Base-by-base conservation (phyloP, 2,329 filamentous ascomycete genomes). In the Colletotrichum camelliae region DNA sequence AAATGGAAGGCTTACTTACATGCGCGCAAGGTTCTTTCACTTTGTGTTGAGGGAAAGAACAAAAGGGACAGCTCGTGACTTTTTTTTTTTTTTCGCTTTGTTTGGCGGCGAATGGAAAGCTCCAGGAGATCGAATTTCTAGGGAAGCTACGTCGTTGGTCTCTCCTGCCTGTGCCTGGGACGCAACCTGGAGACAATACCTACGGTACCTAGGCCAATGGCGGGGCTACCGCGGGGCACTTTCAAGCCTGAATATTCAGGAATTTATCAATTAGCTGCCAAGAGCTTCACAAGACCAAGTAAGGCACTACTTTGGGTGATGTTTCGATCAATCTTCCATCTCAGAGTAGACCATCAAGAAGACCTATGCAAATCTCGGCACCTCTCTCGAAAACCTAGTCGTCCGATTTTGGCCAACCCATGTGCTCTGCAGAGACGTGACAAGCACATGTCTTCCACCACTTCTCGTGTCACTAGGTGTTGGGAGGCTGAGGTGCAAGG, bases 191-290 rank as follows among this genome's bases (percentile, higher is more conserved):
- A 57, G 48, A 57, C 29, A 31, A 3, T 27, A 18, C 18, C 37
- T 43, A n/a, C n/a, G n/a, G n/a, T 27, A 18, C 18, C 37, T 43
- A 43, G 21, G 35, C 55, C 64, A 27, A 77, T 71, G 72, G 75
- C 62, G 75, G 75, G 75, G 75, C 72, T 77, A 64, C 74, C 61
- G 74, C 74, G 74, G 74, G 74, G 74, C 74, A 76, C 9, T 35
- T 58, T 39, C 29, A n/a, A 37, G 60, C 71, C 74, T 74, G 52
- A 75, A 3, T 61, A n/a, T 33, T 33, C 31, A 69, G 74, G 66
- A 52, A 52, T 52, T 7, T 21, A 5, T n/a, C 21, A 12, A 48
- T 18, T 12, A 24, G 52, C 39, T 18, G 7, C 37, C 39, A 18
- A 66, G 64, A 10, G 12, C 33, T 33, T 66, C 27, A 29, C 43